Percentiles rank a stretch among this genome's conserved stretches.
Conservation (phyloP, 2,329 filamentous ascomycete genomes). For the Malbranchea cinnamomea region DNA sequence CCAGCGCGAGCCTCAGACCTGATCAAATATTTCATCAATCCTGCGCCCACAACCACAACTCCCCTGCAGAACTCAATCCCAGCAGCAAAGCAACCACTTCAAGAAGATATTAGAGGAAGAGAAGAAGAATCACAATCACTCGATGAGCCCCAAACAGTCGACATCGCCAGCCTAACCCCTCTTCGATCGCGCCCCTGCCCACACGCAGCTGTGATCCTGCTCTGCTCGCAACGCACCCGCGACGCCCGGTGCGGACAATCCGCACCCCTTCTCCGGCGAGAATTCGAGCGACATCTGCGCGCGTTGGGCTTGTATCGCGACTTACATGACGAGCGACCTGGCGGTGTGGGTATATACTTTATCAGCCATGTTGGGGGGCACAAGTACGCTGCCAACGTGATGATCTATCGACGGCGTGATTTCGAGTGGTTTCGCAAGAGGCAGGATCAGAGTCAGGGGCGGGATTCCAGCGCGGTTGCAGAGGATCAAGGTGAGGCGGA, state of each 20-base stretch:
- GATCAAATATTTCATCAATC: constrained; percentile 52
- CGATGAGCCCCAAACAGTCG: background rate
- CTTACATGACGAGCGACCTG: constrained; percentile 72
- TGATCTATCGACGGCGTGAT: constrained; percentile 60
- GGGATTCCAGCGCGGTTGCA: constrained; percentile 7
- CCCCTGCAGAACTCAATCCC: constrained; percentile 31
- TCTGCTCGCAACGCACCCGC: constrained; percentile 89
- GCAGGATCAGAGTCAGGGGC: constrained; percentile 18
- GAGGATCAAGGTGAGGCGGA: too few species aligned
- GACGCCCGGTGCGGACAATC: constrained; percentile 91
- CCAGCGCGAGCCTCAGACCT: constrained; percentile 58
- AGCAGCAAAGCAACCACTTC: background rate
- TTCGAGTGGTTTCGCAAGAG: constrained; percentile 21
- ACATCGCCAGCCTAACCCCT: constrained; percentile 19
- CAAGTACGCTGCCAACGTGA: constrained; percentile 89
- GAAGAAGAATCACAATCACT: background rate
- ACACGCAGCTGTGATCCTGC: constrained; percentile 73
- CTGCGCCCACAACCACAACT: constrained; percentile 58
- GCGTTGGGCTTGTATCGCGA: constrained; percentile 76
- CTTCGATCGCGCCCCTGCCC: constrained; percentile 53
- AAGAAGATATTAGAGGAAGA: background rate
- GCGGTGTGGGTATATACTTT: constrained; percentile 90
- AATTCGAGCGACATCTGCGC: constrained; percentile 78
- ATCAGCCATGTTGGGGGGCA: constrained; percentile 93
- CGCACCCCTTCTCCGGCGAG: constrained; percentile 72